phyloP scores from a whole-genome alignment of 2,329 filamentous ascomycete genomes.

The Stagonosporopsis rhizophila region DNA sequence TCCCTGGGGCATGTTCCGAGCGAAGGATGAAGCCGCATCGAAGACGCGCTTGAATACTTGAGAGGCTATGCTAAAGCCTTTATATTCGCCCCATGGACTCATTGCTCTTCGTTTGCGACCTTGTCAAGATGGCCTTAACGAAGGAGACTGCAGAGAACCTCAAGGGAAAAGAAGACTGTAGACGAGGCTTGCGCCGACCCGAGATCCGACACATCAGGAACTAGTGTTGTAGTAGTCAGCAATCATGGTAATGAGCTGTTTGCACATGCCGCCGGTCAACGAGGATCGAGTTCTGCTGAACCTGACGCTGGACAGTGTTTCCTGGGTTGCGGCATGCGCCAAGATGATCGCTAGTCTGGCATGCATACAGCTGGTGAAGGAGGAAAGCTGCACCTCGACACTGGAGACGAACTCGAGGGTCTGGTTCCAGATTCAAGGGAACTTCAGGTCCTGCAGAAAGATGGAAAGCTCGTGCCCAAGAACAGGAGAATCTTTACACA shows the following conservation, averaged over 20 bases:
- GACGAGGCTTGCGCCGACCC: slow-evolving; percentile 30
- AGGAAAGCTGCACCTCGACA: slow-evolving; percentile 40
- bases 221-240: slow-evolving; percentile 52
- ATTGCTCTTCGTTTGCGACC: not conserved
- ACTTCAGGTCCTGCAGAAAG: slow-evolving; percentile 44
- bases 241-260: slow-evolving; percentile 53
- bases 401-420: slow-evolving; percentile 35
- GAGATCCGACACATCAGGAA: slow-evolving; percentile 47
- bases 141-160: slow-evolving; percentile 19
- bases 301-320: slow-evolving; percentile 65
- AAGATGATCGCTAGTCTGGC: slow-evolving; percentile 44
- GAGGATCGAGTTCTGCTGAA: slow-evolving; percentile 49
- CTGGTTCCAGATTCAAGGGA: slow-evolving; percentile 46
- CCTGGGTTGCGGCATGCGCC: slow-evolving; percentile 63
- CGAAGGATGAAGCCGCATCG: not conserved
- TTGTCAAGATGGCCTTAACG: slow-evolving; percentile 21
- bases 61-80: not conserved
- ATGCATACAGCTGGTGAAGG: slow-evolving; percentile 45
- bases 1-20: not conserved
- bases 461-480: slow-evolving; percentile 47
- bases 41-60: not conserved
- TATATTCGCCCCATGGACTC: not conserved
- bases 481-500: slow-evolving; percentile 56
- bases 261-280: slow-evolving; percentile 51
- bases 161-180: slow-evolving; percentile 22